Evolutionary conservation across 306 rosid species (phyloP).

Genomic region (Ceratonia siliqua): DNA sequence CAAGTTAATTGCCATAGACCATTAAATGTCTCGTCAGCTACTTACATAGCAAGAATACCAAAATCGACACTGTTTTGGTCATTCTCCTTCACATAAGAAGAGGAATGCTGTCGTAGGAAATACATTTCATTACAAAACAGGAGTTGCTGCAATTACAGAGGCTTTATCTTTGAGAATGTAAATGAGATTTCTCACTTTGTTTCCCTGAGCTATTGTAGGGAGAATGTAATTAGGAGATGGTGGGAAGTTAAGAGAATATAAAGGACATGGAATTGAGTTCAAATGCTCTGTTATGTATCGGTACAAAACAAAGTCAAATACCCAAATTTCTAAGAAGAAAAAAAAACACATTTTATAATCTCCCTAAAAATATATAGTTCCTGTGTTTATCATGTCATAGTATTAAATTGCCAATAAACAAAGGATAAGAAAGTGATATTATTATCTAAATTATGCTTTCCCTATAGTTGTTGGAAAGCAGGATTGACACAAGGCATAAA

Average conservation of each 20-base stretch:
- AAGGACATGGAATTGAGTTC: not conserved
- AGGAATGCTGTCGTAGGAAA: no score
- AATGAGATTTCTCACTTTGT: slow-evolving; percentile 42
- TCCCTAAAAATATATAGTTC: not conserved
- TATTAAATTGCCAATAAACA: no score
- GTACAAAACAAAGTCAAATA: not conserved
- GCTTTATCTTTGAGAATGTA: slow-evolving; percentile 68
- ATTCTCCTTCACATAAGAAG: no score
- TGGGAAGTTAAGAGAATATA: not conserved
- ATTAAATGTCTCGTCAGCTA: no score
- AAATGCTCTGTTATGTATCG: not conserved
- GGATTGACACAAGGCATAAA: no score
- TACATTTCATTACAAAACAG: no score
- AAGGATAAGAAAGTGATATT: no score
- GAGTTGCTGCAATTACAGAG: slow-evolving; percentile 56
- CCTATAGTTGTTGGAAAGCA: no score
- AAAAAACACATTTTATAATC: not conserved
- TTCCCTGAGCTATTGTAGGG: slow-evolving; percentile 43
- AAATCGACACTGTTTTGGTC: no score
- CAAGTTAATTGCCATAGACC: no score
- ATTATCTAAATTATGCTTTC: no score
- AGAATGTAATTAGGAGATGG: not conserved
- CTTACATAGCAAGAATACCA: no score
- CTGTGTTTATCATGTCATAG: not conserved
- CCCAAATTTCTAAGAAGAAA: not conserved